phyloP scores from a whole-genome alignment of 805 yeast species.

The Teunomyces pallodes region DNA sequence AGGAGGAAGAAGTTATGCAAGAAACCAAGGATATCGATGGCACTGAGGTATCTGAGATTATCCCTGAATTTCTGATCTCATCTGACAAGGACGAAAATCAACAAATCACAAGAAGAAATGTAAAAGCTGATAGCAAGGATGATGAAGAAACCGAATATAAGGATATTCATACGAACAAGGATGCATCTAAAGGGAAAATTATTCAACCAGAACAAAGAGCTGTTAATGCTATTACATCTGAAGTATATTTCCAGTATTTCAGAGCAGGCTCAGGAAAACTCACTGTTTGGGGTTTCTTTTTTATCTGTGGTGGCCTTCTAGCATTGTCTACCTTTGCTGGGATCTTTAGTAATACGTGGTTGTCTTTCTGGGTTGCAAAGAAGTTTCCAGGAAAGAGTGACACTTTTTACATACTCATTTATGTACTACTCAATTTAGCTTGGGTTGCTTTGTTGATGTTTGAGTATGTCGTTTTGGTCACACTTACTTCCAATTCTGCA shows the following conservation, averaged over 20 bases:
- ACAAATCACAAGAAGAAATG: background rate
- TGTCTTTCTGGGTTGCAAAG: conserved; percentile 21
- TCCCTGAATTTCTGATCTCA: too few species aligned
- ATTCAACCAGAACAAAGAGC: conserved; percentile 18
- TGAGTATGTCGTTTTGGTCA: conserved; percentile 46
- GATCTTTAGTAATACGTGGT: conserved; percentile 22
- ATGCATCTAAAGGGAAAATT: conserved; percentile 13
- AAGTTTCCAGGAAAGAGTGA: conserved; percentile 42
- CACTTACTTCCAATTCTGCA: conserved; percentile 52
- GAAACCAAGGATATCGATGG: background rate
- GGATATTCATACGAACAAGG: background rate
- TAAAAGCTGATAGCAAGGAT: too few species aligned
- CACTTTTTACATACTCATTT: conserved; percentile 70
- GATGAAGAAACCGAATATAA: background rate
- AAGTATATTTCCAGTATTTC: conserved; percentile 13
- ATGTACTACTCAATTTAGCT: conserved; percentile 56
- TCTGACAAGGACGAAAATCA: background rate
- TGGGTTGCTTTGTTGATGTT: conserved; percentile 41
- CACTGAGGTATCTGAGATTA: background rate
- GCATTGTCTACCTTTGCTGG: conserved; percentile 13
- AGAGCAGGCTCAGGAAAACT: conserved; percentile 13
- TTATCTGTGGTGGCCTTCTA: background rate
- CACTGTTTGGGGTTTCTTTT: conserved; percentile 3
- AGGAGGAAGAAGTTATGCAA: background rate
- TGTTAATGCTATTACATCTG: conserved; percentile 10